phyloP scores from a whole-genome alignment of 2,329 filamentous ascomycete species.

The Rhynchosporium agropyri region DNA sequence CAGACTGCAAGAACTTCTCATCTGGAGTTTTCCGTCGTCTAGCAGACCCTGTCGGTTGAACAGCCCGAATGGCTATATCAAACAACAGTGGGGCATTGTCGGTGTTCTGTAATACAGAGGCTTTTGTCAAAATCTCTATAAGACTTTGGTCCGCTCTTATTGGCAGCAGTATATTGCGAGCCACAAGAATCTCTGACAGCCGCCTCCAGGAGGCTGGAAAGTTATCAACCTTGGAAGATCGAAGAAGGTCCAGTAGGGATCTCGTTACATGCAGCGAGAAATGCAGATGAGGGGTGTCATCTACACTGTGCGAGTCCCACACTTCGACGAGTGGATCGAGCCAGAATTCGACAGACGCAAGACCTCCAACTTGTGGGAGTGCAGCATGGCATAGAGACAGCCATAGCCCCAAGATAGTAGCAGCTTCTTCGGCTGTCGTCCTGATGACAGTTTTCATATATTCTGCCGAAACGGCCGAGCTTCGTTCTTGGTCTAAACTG shows the following conservation, averaged over 20 bases:
- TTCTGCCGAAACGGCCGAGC: conserved; percentile 36
- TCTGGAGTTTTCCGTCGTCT: conserved; percentile 50
- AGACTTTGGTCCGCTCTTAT: conserved; percentile 36
- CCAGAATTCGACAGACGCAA: conserved; percentile 22
- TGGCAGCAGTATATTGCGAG: conserved; percentile 43
- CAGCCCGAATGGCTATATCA: conserved; percentile 49
- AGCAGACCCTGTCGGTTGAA: conserved; percentile 48
- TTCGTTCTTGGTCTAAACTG: conserved; percentile 18
- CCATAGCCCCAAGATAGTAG: conserved; percentile 40
- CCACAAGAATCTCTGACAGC: conserved; percentile 41
- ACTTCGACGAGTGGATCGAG: conserved; percentile 40
- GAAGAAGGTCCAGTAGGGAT: conserved; percentile 38
- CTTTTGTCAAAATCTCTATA: conserved; percentile 34
- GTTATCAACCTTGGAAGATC: conserved; percentile 20
- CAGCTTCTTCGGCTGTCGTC: conserved; percentile 38
- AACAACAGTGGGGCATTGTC: conserved; percentile 49
- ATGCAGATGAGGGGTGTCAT: conserved; percentile 31
- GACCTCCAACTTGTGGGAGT: conserved; percentile 8
- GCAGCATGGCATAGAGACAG: conserved; percentile 34
- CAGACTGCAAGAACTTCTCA: conserved; percentile 51
- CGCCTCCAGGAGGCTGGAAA: conserved; percentile 27
- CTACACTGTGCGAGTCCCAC: conserved; percentile 36
- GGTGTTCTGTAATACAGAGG: conserved; percentile 37
- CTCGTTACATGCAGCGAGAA: conserved; percentile 43
- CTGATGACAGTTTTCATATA: conserved; percentile 41